Base-by-base conservation (phyloP, 2,329 filamentous ascomycete genomes). In the Fusarium sp. region DNA sequence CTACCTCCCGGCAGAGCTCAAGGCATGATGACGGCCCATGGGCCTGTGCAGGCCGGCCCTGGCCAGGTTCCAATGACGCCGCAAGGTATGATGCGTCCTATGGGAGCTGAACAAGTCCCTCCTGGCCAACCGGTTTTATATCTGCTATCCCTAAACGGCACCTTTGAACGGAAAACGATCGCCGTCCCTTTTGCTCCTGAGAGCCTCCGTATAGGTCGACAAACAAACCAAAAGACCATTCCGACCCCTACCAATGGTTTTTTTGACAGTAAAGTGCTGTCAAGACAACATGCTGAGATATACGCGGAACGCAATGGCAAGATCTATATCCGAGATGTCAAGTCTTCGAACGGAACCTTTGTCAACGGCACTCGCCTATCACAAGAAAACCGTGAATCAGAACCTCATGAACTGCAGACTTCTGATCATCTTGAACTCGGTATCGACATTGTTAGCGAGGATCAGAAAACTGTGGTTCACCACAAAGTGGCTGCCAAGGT, bases 261-360 rank as follows among this genome's bases (percentile, higher is more conserved):
- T 79, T 99, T 99, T 75, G 96, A 99, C 78, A 98, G 95, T 51
- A 99, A 99, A 80, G 96, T 99, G 25, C 86, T 99, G 23, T 98
- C 96, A 39, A 87, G 96, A 73, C 94, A 97, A 77, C 96, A 99
- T 78, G 96, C 96, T 35, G 96, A 99, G 78, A 92, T 99, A 37
- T 98, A 94, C 89, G 94, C 96, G n/a, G 87, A 89, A 66, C 79
- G 83, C 54, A 90, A 92, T 66, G 94, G 94, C 53, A 97, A 97
- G 77, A 91, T 99, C 43, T 98, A 90, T 87, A 98, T 99, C 71
- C 89, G 94, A 59, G 96, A 99, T 80, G 92, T 99, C 73, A 99
- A 98, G 80, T 98, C 96, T 0, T 99, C 96, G 40, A 99, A 99
- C 77, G 96, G 96, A 60, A 99, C 96, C 1, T 99, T 99, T 79